Conservation (phyloP, 1,139 yeast species). For the Candida pseudoviswanathii region DNA sequence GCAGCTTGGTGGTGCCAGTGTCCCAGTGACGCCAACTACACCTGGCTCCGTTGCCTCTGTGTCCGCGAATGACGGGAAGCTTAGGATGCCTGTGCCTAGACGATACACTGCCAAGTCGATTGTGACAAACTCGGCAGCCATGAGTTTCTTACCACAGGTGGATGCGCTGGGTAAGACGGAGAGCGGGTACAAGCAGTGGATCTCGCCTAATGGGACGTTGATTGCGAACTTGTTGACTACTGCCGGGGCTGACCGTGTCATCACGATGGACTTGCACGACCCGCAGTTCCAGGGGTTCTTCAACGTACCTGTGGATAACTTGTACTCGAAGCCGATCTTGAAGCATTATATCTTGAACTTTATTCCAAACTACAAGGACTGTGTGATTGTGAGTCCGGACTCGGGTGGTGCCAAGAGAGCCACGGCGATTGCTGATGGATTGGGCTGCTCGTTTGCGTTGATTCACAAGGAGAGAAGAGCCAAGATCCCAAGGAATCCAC, state of each 20-base stretch:
- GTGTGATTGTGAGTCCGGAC: conserved; percentile 93
- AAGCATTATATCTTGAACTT: conserved; percentile 76
- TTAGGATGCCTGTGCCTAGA: conserved; percentile 13
- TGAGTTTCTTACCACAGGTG: conserved; percentile 30
- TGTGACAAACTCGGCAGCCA: conserved; percentile 32
- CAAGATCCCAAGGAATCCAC: no score
- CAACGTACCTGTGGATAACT: conserved; percentile 88
- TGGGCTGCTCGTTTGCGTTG: conserved; percentile 91
- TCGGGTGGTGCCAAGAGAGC: conserved; percentile 99
- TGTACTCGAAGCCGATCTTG: conserved; percentile 81
- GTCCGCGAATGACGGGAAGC: conserved; percentile 9
- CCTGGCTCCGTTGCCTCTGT: neutral
- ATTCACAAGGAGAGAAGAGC: conserved; percentile 84
- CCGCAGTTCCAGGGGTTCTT: conserved; percentile 94
- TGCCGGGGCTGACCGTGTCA: conserved; percentile 95
- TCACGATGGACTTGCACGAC: conserved; percentile 97
- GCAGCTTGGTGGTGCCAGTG: neutral
- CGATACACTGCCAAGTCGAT: conserved; percentile 29
- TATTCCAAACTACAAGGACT: conserved; percentile 72
- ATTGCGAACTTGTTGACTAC: conserved; percentile 86
- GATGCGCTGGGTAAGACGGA: conserved; percentile 45
- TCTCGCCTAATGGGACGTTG: conserved; percentile 92
- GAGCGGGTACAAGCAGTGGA: conserved; percentile 89
- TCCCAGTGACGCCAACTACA: neutral
- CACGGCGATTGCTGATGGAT: conserved; percentile 89